Evolutionary conservation across 768 basidiomycete genomes (phyloP).

Genomic region (Tulasnella calospora): DNA sequence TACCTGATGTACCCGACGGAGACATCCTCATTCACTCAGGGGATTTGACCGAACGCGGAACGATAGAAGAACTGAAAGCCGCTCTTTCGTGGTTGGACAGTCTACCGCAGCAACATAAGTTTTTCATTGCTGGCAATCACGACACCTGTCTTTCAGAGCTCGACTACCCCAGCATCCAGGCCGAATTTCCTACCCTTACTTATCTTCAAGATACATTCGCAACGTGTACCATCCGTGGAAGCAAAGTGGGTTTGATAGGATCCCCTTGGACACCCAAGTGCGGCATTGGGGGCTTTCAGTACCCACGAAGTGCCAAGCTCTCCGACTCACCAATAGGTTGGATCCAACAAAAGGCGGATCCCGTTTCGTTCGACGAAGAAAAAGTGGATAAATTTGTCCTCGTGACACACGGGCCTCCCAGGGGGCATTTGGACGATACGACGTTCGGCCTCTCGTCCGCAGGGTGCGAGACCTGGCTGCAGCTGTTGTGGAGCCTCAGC

Average conservation of each 20-base stretch:
- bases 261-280: conserved; percentile 41
- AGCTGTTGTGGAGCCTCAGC: conserved; percentile 36
- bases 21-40: conserved; percentile 25
- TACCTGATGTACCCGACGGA: conserved; percentile 9
- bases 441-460: conserved; percentile 30
- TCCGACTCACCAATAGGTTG: background rate
- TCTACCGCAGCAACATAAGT: conserved; percentile 41
- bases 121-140: conserved; percentile 47
- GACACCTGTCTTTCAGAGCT: conserved; percentile 34
- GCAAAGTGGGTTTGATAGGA: conserved; percentile 39
- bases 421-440: conserved; percentile 36
- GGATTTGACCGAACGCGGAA: conserved; percentile 24
- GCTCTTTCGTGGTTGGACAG: conserved; percentile 7
- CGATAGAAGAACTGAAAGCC: conserved; percentile 7
- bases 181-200: conserved; percentile 31
- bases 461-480: conserved; percentile 36
- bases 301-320: conserved; percentile 32
- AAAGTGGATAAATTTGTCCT: conserved; percentile 40
- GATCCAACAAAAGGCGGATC: conserved; percentile 10
- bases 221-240: conserved; percentile 35
- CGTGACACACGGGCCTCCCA: conserved; percentile 45
- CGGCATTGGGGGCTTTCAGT: conserved; percentile 40
- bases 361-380: conserved; percentile 35
- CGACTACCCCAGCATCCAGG: conserved; percentile 5
- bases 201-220: conserved; percentile 42